Conservation (phyloP, 2,329 filamentous ascomycete species). For the Paecilomyces sp. region DNA sequence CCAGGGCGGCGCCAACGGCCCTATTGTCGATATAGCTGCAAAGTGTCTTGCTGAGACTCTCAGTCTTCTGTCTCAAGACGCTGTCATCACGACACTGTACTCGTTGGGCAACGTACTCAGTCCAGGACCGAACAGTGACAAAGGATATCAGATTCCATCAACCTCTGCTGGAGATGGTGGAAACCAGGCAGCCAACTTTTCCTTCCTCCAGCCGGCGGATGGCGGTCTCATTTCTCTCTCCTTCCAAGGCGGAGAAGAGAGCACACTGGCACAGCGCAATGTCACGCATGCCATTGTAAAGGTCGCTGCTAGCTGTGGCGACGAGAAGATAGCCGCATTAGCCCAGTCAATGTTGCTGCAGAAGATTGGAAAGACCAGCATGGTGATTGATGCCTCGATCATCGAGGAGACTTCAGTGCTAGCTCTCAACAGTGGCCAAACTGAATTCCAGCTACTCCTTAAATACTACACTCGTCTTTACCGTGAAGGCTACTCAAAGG, state of each 20-base stretch:
- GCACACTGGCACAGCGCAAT: constrained; percentile 68
- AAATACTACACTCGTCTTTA: constrained; percentile 74
- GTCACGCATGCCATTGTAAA: constrained; percentile 93
- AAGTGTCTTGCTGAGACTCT: constrained; percentile 76
- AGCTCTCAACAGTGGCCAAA: constrained; percentile 66
- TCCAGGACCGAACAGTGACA: constrained; percentile 52
- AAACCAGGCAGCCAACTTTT: constrained; percentile 36
- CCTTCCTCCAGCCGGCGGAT: constrained; percentile 19
- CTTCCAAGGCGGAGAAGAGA: constrained; percentile 70
- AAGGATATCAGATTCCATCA: constrained; percentile 26
- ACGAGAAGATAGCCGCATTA: constrained; percentile 87
- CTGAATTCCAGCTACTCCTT: constrained; percentile 78
- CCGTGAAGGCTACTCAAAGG: constrained; percentile 63
- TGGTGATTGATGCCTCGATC: constrained; percentile 74
- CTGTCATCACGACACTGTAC: constrained; percentile 90
- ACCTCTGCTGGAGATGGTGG: constrained; percentile 38
- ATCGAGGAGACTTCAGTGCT: constrained; percentile 74
- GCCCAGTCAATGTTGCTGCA: constrained; percentile 96
- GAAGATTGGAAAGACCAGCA: constrained; percentile 80
- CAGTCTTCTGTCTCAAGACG: constrained; percentile 78
- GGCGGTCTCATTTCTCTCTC: constrained; percentile 61
- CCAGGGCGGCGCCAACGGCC: constrained; percentile 64
- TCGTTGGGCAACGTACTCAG: constrained; percentile 94
- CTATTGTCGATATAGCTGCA: constrained; percentile 70
- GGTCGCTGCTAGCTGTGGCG: constrained; percentile 73